phyloP scores from a whole-genome alignment of 345 rosid species.

The Lumnitzera littorea region DNA sequence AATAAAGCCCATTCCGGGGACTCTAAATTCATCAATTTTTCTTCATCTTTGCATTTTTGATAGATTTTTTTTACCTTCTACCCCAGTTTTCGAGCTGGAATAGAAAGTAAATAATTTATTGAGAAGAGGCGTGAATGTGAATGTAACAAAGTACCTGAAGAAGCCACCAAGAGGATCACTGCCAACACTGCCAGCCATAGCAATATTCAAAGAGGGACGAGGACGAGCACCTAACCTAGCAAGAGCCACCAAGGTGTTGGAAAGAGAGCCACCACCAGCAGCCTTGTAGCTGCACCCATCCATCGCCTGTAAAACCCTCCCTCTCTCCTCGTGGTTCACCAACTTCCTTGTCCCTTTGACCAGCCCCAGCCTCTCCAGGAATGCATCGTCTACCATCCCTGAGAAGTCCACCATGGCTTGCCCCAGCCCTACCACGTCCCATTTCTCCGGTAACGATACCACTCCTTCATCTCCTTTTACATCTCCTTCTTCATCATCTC shows the following conservation, averaged over 20 bases:
- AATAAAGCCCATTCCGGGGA: no score
- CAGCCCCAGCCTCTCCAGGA: conserved; percentile 62
- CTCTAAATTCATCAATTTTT: no score
- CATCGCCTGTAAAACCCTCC: conserved; percentile 84
- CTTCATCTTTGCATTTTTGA: no score
- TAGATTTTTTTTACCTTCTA: no score
- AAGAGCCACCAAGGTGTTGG: conserved; percentile 80
- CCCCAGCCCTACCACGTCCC: conserved; percentile 94
- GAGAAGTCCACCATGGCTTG: conserved; percentile 99
- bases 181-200: conserved; percentile 89
- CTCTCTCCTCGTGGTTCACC: conserved; percentile 94
- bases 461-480: conserved; percentile 18
- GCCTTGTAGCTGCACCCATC: conserved; percentile 99
- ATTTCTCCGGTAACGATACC: conserved; percentile 54
- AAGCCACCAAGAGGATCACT: conserved; percentile 90
- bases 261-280: conserved; percentile 97
- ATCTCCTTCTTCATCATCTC: conserved; percentile 30
- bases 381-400: conserved; percentile 74
- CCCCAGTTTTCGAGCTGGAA: no score
- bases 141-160: conserved; percentile 48
- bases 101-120: no score
- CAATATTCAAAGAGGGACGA: conserved; percentile 62
- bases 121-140: not conserved
- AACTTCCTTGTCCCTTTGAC: conserved; percentile 87
- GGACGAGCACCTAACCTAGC: conserved; percentile 74